These are phyloP conservation scores for Aspergillus ibericus DNA, from an alignment of 2,329 filamentous ascomycete genomes.

Conservation along the genomic window DNA sequence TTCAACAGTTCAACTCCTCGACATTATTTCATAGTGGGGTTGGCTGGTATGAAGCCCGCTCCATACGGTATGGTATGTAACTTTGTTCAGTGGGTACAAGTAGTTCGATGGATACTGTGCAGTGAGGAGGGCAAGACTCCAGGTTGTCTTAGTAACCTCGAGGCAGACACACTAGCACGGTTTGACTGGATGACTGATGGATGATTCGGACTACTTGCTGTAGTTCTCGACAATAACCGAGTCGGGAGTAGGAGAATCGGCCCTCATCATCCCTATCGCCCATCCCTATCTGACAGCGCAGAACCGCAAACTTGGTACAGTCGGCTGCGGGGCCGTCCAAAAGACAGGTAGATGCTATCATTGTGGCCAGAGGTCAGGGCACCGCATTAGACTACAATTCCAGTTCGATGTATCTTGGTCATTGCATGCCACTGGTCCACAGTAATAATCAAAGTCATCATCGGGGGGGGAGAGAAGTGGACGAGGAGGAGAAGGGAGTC, in stretches of 20 bases:
- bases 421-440: slow-evolving; percentile 3
- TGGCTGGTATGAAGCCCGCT: slow-evolving; percentile 15
- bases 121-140: slow-evolving; percentile 1
- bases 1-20: not conserved
- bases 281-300: slow-evolving; percentile 22
- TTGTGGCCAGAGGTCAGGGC: not conserved
- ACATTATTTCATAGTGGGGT: slow-evolving; percentile 16
- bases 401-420: slow-evolving; percentile 5
- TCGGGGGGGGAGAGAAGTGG: not conserved
- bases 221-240: not conserved
- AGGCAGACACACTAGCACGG: not conserved
- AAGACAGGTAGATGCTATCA: not conserved
- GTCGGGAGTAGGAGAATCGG: not conserved
- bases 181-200: not conserved
- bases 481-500: not conserved
- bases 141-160: slow-evolving; percentile 4
- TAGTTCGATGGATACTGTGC: not conserved
- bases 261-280: slow-evolving; percentile 9
- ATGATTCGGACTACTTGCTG: not conserved
- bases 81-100: slow-evolving; percentile 13
- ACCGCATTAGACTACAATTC: not conserved
- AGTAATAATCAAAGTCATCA: slow-evolving; percentile 1
- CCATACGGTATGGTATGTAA: slow-evolving; percentile 21
- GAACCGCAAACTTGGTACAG: slow-evolving; percentile 24
- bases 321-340: slow-evolving; percentile 25